Conservation (phyloP, 257 asterid genomes). For the Orobanche coerulescens region DNA sequence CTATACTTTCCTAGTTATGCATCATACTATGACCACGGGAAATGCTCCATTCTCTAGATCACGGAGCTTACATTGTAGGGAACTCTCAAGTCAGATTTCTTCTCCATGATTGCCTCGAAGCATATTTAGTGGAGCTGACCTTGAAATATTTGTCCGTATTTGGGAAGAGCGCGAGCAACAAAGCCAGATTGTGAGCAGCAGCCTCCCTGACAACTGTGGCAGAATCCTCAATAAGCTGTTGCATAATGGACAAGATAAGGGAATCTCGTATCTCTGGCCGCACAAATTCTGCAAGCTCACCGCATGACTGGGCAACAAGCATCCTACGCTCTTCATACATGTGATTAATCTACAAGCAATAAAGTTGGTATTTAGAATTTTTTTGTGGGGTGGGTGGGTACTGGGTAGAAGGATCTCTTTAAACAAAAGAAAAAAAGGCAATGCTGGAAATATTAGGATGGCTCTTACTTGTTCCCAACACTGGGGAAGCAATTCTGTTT, state of each 20-base stretch:
- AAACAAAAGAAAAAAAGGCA: slow-evolving; percentile 12
- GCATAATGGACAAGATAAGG: slow-evolving; percentile 94
- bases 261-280: slow-evolving; percentile 98
- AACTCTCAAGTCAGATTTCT: slow-evolving; percentile 92
- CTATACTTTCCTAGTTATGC: slow-evolving; percentile 29
- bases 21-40: slow-evolving; percentile 54
- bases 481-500: slow-evolving; percentile 96
- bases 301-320: slow-evolving; percentile 99
- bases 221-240: slow-evolving; percentile 96
- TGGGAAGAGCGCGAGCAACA: slow-evolving; percentile 95
- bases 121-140: slow-evolving; percentile 99
- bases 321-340: slow-evolving; percentile 96
- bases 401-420: not conserved
- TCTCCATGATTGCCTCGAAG: slow-evolving; percentile 99
- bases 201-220: slow-evolving; percentile 98
- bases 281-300: slow-evolving; percentile 92
- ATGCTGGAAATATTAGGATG: slow-evolving; percentile 12
- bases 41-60: slow-evolving; percentile 93
- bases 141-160: slow-evolving; percentile 95
- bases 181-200: slow-evolving; percentile 90
- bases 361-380: slow-evolving; percentile 14
- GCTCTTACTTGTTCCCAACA: slow-evolving; percentile 96
- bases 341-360: slow-evolving; percentile 77
- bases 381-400: too few relatives aligned
- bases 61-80: slow-evolving; percentile 97